Evolutionary conservation across 352 stramenopile genomes (phyloP), one percentile per base, ranked within the genome.

Genomic region (Phytophthora quininea): DNA sequence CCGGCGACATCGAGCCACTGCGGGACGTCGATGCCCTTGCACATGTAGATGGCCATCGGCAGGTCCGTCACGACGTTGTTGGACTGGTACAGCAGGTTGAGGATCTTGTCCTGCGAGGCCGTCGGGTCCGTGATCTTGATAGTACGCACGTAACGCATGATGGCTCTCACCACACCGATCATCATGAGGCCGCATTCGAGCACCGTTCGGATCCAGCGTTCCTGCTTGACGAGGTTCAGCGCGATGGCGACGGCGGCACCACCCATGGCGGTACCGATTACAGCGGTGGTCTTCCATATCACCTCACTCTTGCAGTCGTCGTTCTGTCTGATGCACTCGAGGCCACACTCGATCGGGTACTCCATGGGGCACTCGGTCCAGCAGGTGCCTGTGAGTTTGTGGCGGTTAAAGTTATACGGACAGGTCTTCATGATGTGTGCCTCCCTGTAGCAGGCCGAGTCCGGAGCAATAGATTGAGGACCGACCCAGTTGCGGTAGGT

Each of bases 251-350:
- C 42, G 8, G 57, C 64, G 3, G 69, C 71, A 14, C 58, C 43
- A 15, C 63, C 73, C 51, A 84, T 54, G 10, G 67, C 76, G 0
- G 57, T 55, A 8, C 65, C 64, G 19, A 62, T 70, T 2, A 84
- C 71, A 4, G 63, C 43, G 1, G 30, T 54, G 35, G 73, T 53
- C 65, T 82, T 79, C 19, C 48, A 55, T 9, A 82, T 14, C 1
- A 79, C 51, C 31, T 74, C 67, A 8, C 59, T 51, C 9, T 59
- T 61, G 60, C 77, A 85, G 62, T 85, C 74, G 31, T 72, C 63
- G 72, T 79, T 83, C 58, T 86, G 77, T 27, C 68, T 74, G 38
- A 86, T 65, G 43, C 78, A 87, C 54, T 87, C 73, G 61, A 80
- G 73, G 47, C 69, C 78, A 33, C 78, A 87, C 48, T 79, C 64